These are phyloP conservation scores for Kondoa malvinella DNA, from an alignment of 768 basidiomycete species.

Conservation along the genomic window DNA sequence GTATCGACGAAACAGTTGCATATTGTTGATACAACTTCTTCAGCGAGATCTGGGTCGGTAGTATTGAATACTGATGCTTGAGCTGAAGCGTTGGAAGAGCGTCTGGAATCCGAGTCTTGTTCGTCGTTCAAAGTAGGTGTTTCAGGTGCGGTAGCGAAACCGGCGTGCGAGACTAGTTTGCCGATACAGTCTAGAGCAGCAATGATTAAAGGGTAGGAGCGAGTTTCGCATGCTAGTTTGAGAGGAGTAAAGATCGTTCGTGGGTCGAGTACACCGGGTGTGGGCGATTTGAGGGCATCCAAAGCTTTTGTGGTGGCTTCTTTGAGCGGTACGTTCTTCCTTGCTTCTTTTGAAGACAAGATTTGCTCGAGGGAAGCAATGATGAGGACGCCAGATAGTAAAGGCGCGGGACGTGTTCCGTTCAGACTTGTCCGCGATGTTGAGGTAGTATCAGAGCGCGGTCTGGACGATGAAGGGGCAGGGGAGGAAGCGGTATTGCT, in stretches of 20 bases:
- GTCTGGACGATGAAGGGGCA: slow-evolving; percentile 2
- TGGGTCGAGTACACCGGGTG: neutral
- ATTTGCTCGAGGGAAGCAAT: slow-evolving; percentile 26
- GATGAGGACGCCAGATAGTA: slow-evolving; percentile 24
- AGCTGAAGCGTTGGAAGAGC: neutral
- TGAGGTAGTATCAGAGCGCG: slow-evolving; percentile 12
- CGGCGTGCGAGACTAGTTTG: slow-evolving; percentile 85
- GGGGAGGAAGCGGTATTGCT: neutral
- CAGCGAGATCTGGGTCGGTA: slow-evolving; percentile 46
- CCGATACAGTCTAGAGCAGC: slow-evolving; percentile 93
- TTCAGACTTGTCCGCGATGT: neutral
- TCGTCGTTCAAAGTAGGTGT: slow-evolving; percentile 33
- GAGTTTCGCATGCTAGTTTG: slow-evolving; percentile 85
- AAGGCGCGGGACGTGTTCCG: slow-evolving; percentile 1
- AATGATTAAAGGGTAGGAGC: slow-evolving; percentile 82
- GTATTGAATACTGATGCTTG: slow-evolving; percentile 3
- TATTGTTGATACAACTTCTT: slow-evolving; percentile 84
- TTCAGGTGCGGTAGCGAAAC: slow-evolving; percentile 47
- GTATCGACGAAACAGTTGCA: slow-evolving; percentile 28
- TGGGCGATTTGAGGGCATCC: slow-evolving; percentile 21
- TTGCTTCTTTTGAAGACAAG: slow-evolving; percentile 25
- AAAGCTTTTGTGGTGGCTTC: slow-evolving; percentile 25
- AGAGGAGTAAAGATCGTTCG: slow-evolving; percentile 53
- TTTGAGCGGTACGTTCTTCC: slow-evolving; percentile 24
- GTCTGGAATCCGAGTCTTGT: neutral